A percentile compares a stretch with the other conserved stretches of the same genome.
Evolutionary conservation across 2,329 filamentous ascomycete genomes (phyloP).

Genomic region (Penicillium digitatum): DNA sequence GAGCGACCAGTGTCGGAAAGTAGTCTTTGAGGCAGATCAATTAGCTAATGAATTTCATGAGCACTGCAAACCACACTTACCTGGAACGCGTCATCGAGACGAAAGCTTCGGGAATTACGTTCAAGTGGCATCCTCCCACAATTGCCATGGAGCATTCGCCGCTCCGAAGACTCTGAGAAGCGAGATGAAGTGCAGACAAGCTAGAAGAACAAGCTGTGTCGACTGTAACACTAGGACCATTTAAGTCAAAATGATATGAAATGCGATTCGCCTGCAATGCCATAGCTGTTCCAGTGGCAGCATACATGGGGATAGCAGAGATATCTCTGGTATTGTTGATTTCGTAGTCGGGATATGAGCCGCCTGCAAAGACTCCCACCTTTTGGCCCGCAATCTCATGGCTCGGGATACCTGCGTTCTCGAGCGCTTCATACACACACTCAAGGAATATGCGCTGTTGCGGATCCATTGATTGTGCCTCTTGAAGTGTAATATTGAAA

Average conservation of each 20-base stretch:
- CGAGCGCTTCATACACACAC: conserved; percentile 27
- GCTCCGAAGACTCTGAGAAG: conserved; percentile 23
- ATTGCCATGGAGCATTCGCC: conserved; percentile 26
- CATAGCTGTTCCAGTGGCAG: conserved; percentile 21
- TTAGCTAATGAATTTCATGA: background rate
- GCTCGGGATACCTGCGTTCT: conserved; percentile 26
- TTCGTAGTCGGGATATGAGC: conserved; percentile 24
- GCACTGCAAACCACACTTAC: conserved; percentile 3
- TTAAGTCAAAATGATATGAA: conserved; percentile 30
- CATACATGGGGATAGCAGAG: conserved; percentile 22
- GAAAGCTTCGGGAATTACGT: conserved; percentile 24
- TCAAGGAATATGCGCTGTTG: conserved; percentile 28
- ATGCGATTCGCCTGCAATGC: conserved; percentile 28
- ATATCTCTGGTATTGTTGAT: conserved; percentile 21
- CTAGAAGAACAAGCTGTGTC: conserved; percentile 31
- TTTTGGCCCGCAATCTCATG: conserved; percentile 17
- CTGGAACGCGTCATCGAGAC: conserved; percentile 23
- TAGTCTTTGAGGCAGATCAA: conserved; percentile 8
- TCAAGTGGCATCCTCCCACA: conserved; percentile 28
- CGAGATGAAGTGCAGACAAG: conserved; percentile 27
- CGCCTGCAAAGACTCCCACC: conserved; percentile 24
- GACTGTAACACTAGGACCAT: conserved; percentile 28
- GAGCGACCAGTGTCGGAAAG: conserved; percentile 25
- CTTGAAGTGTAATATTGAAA: conserved; percentile 27
- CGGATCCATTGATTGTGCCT: conserved; percentile 23